Evolutionary conservation across 2,329 filamentous ascomycete genomes (phyloP).

Genomic region (Ophiostoma sp.): DNA sequence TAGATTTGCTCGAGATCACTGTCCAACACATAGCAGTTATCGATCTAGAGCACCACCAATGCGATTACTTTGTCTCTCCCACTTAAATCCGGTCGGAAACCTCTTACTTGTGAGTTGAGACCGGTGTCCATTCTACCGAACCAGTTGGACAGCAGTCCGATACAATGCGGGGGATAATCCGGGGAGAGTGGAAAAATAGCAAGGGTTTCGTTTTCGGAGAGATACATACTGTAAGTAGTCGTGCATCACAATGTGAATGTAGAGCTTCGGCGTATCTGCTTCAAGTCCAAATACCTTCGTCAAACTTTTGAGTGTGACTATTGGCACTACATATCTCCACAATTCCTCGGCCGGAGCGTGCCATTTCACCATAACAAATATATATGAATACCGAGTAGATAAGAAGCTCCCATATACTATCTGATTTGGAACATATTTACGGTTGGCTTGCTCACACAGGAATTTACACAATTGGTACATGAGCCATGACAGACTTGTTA

Average conservation of each 20-base stretch:
- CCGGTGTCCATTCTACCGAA: slow-evolving; percentile 1
- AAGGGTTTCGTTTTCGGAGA: background rate
- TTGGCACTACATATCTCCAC: background rate
- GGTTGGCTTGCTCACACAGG: no score
- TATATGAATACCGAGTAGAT: background rate
- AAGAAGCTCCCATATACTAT: no score
- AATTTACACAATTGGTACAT: background rate
- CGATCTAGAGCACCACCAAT: background rate
- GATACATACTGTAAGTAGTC: background rate
- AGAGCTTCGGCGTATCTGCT: background rate
- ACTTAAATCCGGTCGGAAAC: background rate
- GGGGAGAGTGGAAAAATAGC: background rate
- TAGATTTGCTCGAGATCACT: background rate
- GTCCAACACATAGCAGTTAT: background rate
- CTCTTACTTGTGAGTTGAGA: background rate
- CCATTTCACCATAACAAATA: background rate
- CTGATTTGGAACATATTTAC: no score
- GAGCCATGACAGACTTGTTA: background rate
- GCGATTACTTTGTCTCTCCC: background rate
- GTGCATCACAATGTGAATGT: background rate
- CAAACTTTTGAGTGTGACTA: background rate
- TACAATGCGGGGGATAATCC: background rate
- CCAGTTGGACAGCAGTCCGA: background rate
- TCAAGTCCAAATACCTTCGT: background rate
- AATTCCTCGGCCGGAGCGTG: background rate